Evolutionary conservation across 306 rosid genomes (phyloP), one percentile per base, ranked within the genome.

Genomic region (Pyrus communis): DNA sequence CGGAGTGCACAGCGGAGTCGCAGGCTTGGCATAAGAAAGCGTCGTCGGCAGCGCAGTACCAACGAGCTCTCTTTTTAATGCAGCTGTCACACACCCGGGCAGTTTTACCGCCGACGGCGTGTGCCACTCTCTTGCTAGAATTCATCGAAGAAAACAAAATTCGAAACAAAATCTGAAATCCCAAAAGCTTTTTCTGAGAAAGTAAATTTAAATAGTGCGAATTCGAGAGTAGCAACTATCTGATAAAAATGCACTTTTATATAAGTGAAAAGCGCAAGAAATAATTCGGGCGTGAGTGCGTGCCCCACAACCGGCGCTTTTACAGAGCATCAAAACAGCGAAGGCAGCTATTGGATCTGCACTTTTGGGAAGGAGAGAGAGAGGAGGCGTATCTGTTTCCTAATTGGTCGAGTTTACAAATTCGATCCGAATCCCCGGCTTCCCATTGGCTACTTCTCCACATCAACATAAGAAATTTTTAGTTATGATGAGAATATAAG

Each of bases 11-110:
- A 0, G 86, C 82, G 38, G 89, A 85, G 85, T 96, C 96, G 28
- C 99, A 96, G 3, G 87, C 64, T 63, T 89, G 91, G 66, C 99
- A 95, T 21, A 95, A 90, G 69, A 95, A 95, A 52, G 99, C 98
- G 69, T 95, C 99, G 65, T 95, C 99, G 9, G 99, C 97, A 4
- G 98, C 96, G 42, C 99, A 95, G 63, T 89, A 95, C 99, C 98
- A 92, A 0, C 99, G 90, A 10, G 99, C 99, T 3, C 99, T 80
- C 79, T 89, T 90, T 7, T 83, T 85, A 18, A 92, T 82, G 79
- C 99, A 95, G 86, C 88, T 88, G 22, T 95, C 99, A 42, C 99
- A 95, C 8, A 96, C 97, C 74, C 99, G 82, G 6, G 93, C 96
- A 1, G 96, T 91, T 74, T 91, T 92, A 25, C 88, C 97, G 1